Evolutionary conservation across 179 eudicot genomes (phyloP).

Genomic region (Carnegiea gigantea): DNA sequence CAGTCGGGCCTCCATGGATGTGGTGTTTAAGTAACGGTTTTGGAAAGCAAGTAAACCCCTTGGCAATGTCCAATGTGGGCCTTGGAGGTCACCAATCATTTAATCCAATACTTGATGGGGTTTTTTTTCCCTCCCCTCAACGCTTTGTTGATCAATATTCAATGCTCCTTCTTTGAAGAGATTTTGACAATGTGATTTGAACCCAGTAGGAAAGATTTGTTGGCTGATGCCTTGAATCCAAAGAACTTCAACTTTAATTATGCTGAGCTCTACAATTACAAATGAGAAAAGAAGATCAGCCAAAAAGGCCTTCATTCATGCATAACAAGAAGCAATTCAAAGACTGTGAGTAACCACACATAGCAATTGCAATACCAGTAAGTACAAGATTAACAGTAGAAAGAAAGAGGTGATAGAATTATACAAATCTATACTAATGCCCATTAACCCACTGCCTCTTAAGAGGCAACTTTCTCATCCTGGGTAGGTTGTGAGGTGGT

Average conservation of each 20-base stretch:
- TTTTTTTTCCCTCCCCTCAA: no score
- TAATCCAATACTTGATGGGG: not conserved
- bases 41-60: conserved; percentile 8
- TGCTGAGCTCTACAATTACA: conserved; percentile 11
- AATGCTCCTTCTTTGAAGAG: no score
- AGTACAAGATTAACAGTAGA: no score
- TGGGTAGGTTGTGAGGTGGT: no score
- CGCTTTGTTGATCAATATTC: no score
- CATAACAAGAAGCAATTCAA: not conserved
- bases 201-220: not conserved
- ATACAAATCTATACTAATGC: no score
- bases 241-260: conserved; percentile 7
- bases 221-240: conserved; percentile 1
- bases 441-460: not conserved
- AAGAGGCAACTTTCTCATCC: no score
- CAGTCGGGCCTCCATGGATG: conserved; percentile 20
- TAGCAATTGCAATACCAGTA: not conserved
- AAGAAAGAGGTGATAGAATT: no score
- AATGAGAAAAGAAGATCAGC: not conserved
- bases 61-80: conserved; percentile 14
- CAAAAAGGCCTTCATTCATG: not conserved
- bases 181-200: no score
- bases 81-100: conserved; percentile 22
- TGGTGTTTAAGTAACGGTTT: conserved; percentile 7
- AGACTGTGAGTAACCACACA: not conserved